Conservation (phyloP, 345 rosid species). For the Salix caprea region DNA sequence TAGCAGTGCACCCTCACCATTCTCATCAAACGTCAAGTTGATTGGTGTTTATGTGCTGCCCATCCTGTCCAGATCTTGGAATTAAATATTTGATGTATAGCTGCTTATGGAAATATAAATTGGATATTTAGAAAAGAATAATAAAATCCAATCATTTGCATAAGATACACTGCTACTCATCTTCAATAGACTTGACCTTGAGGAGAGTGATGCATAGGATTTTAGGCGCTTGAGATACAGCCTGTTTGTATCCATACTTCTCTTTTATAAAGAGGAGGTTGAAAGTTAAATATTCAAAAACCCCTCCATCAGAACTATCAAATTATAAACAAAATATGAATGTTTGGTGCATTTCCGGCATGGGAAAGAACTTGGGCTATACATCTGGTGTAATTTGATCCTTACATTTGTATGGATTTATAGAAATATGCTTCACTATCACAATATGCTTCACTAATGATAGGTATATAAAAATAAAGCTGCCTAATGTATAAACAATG, state of each 20-base stretch:
- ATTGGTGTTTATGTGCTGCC: too few relatives aligned
- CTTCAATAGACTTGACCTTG: background rate
- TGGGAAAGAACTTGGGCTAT: background rate
- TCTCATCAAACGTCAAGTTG: too few relatives aligned
- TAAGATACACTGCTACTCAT: background rate
- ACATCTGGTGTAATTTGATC: background rate
- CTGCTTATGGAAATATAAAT: background rate
- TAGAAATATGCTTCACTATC: background rate
- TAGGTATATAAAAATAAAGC: background rate
- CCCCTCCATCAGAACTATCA: background rate
- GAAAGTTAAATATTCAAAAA: background rate
- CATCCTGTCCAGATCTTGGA: background rate
- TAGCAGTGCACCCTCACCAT: too few relatives aligned
- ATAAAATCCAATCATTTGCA: background rate
- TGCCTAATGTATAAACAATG: background rate
- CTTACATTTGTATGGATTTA: background rate
- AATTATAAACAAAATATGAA: background rate
- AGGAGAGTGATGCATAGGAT: background rate
- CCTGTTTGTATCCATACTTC: background rate
- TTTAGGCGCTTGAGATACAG: background rate
- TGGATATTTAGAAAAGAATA: background rate
- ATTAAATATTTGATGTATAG: background rate
- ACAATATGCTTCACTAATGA: background rate
- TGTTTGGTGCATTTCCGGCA: background rate
- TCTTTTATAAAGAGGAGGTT: background rate